Evolutionary conservation across 257 asterid species (phyloP).

Genomic region (Fraxinus quadrangulata): DNA sequence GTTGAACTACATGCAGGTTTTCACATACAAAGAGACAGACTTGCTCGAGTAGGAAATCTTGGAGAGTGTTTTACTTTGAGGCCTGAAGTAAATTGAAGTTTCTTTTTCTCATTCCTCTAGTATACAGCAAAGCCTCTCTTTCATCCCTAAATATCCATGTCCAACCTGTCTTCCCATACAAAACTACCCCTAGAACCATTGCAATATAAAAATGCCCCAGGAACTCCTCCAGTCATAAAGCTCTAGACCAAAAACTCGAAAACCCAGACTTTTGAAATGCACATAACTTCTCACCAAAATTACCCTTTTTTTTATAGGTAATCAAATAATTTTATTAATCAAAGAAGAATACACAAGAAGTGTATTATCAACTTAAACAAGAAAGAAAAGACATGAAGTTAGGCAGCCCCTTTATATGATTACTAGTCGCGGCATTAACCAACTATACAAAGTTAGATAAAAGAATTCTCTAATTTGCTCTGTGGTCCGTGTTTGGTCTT

Average conservation of each 20-base stretch:
- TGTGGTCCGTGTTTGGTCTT: too few species aligned
- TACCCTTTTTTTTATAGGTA: background rate
- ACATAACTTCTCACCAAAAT: background rate
- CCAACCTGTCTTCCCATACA: background rate
- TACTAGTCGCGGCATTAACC: too few species aligned
- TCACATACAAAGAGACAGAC: background rate
- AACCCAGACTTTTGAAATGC: background rate
- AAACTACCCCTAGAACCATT: background rate
- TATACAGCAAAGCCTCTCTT: background rate
- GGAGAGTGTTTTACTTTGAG: background rate
- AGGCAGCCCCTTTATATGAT: too few species aligned
- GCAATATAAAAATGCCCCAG: background rate
- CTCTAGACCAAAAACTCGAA: background rate
- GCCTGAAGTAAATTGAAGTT: background rate
- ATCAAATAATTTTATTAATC: too few species aligned
- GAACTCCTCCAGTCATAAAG: background rate
- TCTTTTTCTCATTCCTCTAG: background rate
- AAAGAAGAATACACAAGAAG: too few species aligned
- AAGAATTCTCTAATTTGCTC: too few species aligned
- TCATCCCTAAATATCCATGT: background rate
- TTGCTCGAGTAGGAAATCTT: background rate
- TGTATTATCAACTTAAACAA: too few species aligned
- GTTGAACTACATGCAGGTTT: background rate
- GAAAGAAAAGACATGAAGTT: too few species aligned
- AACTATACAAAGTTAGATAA: too few species aligned